Evolutionary conservation across 2,329 filamentous ascomycete species (phyloP).

Genomic region (Neodidymelliopsis sp.): DNA sequence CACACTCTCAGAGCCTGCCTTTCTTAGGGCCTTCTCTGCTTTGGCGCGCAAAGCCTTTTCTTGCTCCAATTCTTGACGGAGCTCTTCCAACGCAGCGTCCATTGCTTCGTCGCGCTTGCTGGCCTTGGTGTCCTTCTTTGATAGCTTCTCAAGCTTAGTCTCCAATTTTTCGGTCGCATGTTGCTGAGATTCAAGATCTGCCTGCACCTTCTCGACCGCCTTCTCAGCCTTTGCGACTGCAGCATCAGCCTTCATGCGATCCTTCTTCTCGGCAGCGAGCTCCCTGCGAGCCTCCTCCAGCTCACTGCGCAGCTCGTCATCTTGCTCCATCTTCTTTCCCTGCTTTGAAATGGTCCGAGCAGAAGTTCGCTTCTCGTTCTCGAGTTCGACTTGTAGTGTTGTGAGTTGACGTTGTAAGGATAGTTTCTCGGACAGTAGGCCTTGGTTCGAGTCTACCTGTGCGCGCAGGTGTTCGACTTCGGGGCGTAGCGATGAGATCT

Average conservation of each 20-base stretch:
- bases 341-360: slow-evolving; percentile 63
- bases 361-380: slow-evolving; percentile 77
- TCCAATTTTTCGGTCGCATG: slow-evolving; percentile 39
- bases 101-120: slow-evolving; percentile 47
- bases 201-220: slow-evolving; percentile 39
- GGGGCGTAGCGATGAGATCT: slow-evolving; percentile 65
- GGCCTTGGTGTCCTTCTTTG: slow-evolving; percentile 43
- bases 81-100: slow-evolving; percentile 42
- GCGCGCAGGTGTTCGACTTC: slow-evolving; percentile 69
- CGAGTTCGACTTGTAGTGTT: slow-evolving; percentile 79
- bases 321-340: slow-evolving; percentile 58
- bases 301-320: slow-evolving; percentile 55
- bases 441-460: slow-evolving; percentile 68
- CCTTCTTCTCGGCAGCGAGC: slow-evolving; percentile 55
- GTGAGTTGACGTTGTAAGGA: slow-evolving; percentile 79
- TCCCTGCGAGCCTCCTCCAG: slow-evolving; percentile 57
- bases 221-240: slow-evolving; percentile 49
- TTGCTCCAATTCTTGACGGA: slow-evolving; percentile 51
- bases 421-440: slow-evolving; percentile 78
- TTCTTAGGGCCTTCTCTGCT: slow-evolving; percentile 46
- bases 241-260: slow-evolving; percentile 51
- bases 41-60: slow-evolving; percentile 48
- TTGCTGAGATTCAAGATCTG: slow-evolving; percentile 44
- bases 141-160: slow-evolving; percentile 43
- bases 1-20: slow-evolving; percentile 30